Conservation (phyloP, 2,329 filamentous ascomycete species). For the Pleurostoma richardsiae region DNA sequence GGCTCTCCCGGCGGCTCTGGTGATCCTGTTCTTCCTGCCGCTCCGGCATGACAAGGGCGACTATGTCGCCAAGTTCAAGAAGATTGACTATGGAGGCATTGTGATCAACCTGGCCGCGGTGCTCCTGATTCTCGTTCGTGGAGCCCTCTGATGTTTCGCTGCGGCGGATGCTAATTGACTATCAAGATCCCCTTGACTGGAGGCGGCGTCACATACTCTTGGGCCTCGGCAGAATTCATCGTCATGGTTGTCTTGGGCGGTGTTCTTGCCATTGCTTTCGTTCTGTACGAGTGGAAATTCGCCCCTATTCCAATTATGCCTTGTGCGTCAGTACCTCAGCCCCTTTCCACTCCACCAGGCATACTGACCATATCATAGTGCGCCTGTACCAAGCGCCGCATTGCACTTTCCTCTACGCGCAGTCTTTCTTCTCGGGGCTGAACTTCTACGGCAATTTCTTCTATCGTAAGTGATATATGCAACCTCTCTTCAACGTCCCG, state of each 20-base stretch:
- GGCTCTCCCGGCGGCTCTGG: conserved; percentile 11
- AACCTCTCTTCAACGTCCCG: no score
- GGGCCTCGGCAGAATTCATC: conserved; percentile 18
- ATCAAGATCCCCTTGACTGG: conserved; percentile 16
- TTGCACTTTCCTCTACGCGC: conserved; percentile 13
- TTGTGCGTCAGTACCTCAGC: neutral
- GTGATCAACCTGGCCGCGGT: conserved; percentile 17
- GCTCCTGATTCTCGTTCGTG: conserved; percentile 14
- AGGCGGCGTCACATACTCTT: conserved; percentile 18
- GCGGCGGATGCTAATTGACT: neutral
- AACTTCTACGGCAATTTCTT: conserved; percentile 23
- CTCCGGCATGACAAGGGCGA: conserved; percentile 15
- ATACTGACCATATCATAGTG: conserved; percentile 3
- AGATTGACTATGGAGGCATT: conserved; percentile 22
- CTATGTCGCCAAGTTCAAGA: conserved; percentile 16
- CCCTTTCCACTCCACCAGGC: neutral
- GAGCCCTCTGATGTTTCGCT: neutral
- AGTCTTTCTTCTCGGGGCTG: conserved; percentile 20
- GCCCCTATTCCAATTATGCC: conserved; percentile 21
- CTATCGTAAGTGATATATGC: conserved; percentile 8
- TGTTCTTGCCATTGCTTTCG: conserved; percentile 15
- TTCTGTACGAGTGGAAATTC: conserved; percentile 20
- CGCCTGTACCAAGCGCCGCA: conserved; percentile 15
- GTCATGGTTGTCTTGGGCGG: conserved; percentile 13
- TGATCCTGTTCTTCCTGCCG: conserved; percentile 20